Conservation (phyloP, 768 basidiomycete species). For the Boletus barrowsii region DNA sequence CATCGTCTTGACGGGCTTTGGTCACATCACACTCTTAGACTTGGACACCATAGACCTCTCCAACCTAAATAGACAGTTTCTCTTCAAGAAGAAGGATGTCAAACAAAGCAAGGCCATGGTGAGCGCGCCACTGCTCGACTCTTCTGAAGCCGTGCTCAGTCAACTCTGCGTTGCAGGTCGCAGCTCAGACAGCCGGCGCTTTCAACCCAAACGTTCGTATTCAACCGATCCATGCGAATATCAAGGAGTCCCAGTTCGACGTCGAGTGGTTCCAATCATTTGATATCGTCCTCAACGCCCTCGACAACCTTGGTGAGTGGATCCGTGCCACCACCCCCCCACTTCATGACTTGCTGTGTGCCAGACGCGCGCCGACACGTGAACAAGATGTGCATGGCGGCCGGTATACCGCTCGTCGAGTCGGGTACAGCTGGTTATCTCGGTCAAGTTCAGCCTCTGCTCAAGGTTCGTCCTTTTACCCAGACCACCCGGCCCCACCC, state of each 20-base stretch:
- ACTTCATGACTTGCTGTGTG: not conserved
- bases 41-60: slow-evolving; percentile 98
- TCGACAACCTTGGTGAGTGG: slow-evolving; percentile 90
- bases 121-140: slow-evolving; percentile 13
- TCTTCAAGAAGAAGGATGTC: slow-evolving; percentile 96
- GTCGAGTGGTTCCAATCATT: slow-evolving; percentile 88
- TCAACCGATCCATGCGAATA: slow-evolving; percentile 88
- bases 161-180: slow-evolving; percentile 49
- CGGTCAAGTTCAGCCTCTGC: slow-evolving; percentile 92
- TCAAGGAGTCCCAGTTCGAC: slow-evolving; percentile 90
- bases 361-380: slow-evolving; percentile 92
- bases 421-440: slow-evolving; percentile 96
- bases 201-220: slow-evolving; percentile 91
- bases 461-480: slow-evolving; percentile 55
- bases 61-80: slow-evolving; percentile 94
- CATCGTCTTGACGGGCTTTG: slow-evolving; percentile 84
- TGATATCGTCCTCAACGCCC: slow-evolving; percentile 90
- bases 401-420: slow-evolving; percentile 86
- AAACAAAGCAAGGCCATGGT: slow-evolving; percentile 95
- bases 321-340: not conserved
- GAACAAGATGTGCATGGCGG: slow-evolving; percentile 97
- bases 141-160: not conserved
- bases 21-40: slow-evolving; percentile 88
- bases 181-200: slow-evolving; percentile 73
- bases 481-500: not conserved